Percentiles rank a stretch among this genome's conserved stretches.
These are phyloP conservation scores for Raphanus raphanistrum DNA, from an alignment of 345 rosid species.

Conservation along the genomic window DNA sequence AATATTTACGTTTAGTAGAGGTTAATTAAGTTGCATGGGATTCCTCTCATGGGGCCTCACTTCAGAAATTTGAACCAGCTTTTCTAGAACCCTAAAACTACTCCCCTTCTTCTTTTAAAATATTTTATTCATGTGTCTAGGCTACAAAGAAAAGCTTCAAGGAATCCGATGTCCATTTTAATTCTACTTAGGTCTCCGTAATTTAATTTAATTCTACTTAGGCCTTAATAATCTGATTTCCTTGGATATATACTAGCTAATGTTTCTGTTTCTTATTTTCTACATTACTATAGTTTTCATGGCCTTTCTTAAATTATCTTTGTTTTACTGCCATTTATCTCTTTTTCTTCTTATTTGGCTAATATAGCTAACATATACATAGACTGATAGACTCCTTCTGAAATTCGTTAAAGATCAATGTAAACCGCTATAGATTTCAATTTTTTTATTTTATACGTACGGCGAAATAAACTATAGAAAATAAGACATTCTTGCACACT, in stretches of 20 bases:
- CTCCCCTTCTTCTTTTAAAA: conserved; percentile 26
- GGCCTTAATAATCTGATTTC: not conserved
- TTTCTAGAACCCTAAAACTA: conserved; percentile 43
- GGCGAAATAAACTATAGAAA: not conserved
- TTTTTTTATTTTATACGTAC: not conserved
- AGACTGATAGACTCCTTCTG: not conserved
- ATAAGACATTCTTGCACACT: not conserved
- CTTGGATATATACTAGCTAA: not conserved
- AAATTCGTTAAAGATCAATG: not conserved
- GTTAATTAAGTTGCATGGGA: conserved; percentile 55
- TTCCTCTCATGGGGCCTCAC: conserved; percentile 50
- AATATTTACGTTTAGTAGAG: conserved; percentile 31
- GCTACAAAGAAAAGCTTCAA: conserved; percentile 28
- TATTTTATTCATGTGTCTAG: conserved; percentile 27
- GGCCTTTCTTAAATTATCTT: not conserved
- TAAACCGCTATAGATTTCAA: not conserved
- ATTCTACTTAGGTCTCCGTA: conserved; percentile 2
- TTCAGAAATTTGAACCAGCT: conserved; percentile 57
- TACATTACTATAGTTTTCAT: not conserved
- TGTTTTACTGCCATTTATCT: not conserved
- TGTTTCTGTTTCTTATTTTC: conserved; percentile 2
- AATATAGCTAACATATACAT: not conserved
- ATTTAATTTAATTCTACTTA: conserved; percentile 7
- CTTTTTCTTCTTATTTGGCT: not conserved
- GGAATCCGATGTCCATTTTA: conserved; percentile 69